phyloP scores from a whole-genome alignment of 306 rosid genomes.

The Castanea crenata region DNA sequence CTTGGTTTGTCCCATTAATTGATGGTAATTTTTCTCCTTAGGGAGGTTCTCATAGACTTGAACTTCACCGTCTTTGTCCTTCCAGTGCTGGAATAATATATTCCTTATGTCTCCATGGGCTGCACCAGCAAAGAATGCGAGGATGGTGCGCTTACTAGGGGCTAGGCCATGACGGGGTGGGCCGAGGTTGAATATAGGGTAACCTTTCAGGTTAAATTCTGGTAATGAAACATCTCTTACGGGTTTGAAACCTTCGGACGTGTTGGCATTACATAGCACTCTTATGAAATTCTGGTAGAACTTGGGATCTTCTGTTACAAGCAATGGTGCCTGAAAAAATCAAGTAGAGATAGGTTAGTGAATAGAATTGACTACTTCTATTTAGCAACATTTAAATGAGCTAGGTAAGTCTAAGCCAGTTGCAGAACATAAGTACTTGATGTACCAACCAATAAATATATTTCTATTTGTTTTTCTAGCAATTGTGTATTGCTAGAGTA shows the following conservation, averaged over 20 bases:
- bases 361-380: no score
- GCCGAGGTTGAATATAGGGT: slow-evolving; percentile 16
- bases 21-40: slow-evolving; percentile 25
- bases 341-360: no score
- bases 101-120: slow-evolving; percentile 34
- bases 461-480: no score
- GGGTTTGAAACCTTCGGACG: slow-evolving; percentile 35
- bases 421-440: no score
- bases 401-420: no score
- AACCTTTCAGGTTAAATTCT: slow-evolving; percentile 18
- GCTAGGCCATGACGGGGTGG: slow-evolving; percentile 14
- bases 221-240: slow-evolving; percentile 35
- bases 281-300: background rate
- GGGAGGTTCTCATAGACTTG: slow-evolving; percentile 40
- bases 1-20: slow-evolving; percentile 32
- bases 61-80: slow-evolving; percentile 27
- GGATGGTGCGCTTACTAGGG: slow-evolving; percentile 19
- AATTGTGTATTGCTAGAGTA: no score
- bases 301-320: no score
- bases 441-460: no score
- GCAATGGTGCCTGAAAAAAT: no score
- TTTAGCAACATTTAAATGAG: no score
- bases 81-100: slow-evolving; percentile 31
- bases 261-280: slow-evolving; percentile 38
- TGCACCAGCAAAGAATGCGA: slow-evolving; percentile 40